Conservation (phyloP, 306 rosid species). For the Sesbania bispinosa region DNA sequence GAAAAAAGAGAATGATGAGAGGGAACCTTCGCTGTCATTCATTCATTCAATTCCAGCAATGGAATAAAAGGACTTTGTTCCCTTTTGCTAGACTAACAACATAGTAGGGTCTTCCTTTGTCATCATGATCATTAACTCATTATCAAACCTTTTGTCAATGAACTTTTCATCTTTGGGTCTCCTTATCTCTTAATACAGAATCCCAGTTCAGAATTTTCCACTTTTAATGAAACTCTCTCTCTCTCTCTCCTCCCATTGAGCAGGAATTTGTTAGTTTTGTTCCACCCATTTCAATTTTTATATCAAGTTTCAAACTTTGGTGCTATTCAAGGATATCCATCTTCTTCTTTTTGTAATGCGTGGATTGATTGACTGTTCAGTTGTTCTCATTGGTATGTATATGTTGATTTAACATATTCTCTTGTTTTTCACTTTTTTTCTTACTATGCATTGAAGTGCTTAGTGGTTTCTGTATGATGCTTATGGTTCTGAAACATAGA, state of each 20-base stretch:
- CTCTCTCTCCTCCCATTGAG: not conserved
- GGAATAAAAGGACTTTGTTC: slow-evolving; percentile 26
- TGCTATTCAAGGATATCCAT: slow-evolving; percentile 15
- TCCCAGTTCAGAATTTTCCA: slow-evolving; percentile 8
- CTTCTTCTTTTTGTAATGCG: not conserved
- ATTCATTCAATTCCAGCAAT: slow-evolving; percentile 25
- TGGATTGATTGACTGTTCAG: slow-evolving; percentile 8
- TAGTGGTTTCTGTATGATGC: not conserved
- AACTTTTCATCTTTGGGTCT: slow-evolving; percentile 3
- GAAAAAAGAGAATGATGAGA: not conserved
- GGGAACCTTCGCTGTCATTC: slow-evolving; percentile 22
- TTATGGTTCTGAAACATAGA: not conserved
- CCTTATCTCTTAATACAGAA: slow-evolving; percentile 9
- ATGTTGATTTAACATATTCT: not conserved
- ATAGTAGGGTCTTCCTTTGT: slow-evolving; percentile 3
- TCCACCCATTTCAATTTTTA: not conserved
- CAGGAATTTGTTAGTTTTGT: not conserved
- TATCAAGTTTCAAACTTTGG: slow-evolving; percentile 3
- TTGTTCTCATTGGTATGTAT: slow-evolving; percentile 1
- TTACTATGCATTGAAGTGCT: slow-evolving; percentile 1
- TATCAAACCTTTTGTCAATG: not conserved
- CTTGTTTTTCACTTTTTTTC: not conserved
- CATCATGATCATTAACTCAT: slow-evolving; percentile 17
- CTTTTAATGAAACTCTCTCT: not conserved
- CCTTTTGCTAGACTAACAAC: not conserved